Conservation (phyloP, 2,329 filamentous ascomycete species). For the Lojkania enalia region DNA sequence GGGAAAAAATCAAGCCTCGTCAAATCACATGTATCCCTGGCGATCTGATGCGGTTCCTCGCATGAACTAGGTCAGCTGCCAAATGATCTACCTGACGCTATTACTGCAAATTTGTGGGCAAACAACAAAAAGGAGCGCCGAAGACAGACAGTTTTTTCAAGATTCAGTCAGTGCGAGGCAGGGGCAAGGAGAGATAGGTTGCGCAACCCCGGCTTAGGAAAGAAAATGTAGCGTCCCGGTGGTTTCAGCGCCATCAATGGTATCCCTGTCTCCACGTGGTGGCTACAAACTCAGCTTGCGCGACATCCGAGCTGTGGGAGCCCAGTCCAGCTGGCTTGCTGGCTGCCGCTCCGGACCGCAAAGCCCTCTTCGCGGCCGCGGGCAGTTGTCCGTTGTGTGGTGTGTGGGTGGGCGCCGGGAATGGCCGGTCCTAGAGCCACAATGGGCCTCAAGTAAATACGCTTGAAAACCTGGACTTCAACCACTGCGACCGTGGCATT, state of each 20-base stretch:
- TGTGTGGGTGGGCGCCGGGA: too few species aligned
- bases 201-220: conserved; percentile 2
- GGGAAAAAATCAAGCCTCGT: neutral
- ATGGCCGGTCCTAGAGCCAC: too few species aligned
- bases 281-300: conserved; percentile 24
- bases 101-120: neutral
- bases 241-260: neutral
- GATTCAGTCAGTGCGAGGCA: conserved; percentile 4
- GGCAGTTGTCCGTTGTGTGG: too few species aligned
- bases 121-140: conserved; percentile 12
- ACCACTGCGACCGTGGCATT: too few species aligned
- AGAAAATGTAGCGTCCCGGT: conserved; percentile 1
- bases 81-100: neutral
- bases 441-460: too few species aligned
- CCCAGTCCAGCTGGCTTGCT: conserved; percentile 21
- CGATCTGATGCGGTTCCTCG: conserved; percentile 4
- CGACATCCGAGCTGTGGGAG: conserved; percentile 16
- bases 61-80: neutral
- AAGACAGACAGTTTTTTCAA: conserved; percentile 25
- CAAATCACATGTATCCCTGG: neutral
- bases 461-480: too few species aligned
- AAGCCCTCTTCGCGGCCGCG: too few species aligned
- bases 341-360: conserved; percentile 6
- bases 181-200: conserved; percentile 8
- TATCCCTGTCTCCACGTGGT: conserved; percentile 32